These are phyloP conservation scores for Glycine tomentella DNA, from an alignment of 306 rosid species.

Conservation along the genomic window DNA sequence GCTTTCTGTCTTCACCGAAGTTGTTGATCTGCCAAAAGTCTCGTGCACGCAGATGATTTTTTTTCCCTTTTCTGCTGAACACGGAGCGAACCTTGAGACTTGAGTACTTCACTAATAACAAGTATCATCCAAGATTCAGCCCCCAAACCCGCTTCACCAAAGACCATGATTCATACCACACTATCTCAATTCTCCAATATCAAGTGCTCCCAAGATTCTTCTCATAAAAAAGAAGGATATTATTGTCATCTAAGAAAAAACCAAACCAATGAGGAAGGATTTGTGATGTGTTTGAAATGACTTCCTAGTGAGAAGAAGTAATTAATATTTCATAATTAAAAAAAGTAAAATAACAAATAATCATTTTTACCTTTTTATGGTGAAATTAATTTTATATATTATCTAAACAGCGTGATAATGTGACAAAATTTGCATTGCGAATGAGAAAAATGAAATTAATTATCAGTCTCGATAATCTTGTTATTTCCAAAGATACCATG, in stretches of 20 bases:
- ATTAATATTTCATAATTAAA: too few species aligned
- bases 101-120: slow-evolving; percentile 30
- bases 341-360: too few species aligned
- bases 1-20: slow-evolving; percentile 54
- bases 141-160: slow-evolving; percentile 2
- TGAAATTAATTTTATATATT: too few species aligned
- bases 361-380: too few species aligned
- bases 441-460: not conserved
- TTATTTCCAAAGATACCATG: too few species aligned
- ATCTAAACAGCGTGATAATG: too few species aligned
- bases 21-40: slow-evolving; percentile 45
- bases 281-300: too few species aligned
- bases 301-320: too few species aligned
- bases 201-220: not conserved
- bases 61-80: slow-evolving; percentile 38
- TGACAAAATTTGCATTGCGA: too few species aligned
- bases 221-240: slow-evolving; percentile 37
- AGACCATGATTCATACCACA: slow-evolving; percentile 31
- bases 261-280: not conserved
- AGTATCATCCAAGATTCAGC: slow-evolving; percentile 21
- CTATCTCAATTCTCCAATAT: not conserved
- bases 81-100: slow-evolving; percentile 39
- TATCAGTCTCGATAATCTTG: too few species aligned
- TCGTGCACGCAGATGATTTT: slow-evolving; percentile 46
- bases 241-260: slow-evolving; percentile 17